A percentile compares a stretch with the other conserved stretches of the same genome.
These are phyloP conservation scores for Xylaria intraflava DNA, from an alignment of 495 filamentous ascomycete species.

Conservation along the genomic window DNA sequence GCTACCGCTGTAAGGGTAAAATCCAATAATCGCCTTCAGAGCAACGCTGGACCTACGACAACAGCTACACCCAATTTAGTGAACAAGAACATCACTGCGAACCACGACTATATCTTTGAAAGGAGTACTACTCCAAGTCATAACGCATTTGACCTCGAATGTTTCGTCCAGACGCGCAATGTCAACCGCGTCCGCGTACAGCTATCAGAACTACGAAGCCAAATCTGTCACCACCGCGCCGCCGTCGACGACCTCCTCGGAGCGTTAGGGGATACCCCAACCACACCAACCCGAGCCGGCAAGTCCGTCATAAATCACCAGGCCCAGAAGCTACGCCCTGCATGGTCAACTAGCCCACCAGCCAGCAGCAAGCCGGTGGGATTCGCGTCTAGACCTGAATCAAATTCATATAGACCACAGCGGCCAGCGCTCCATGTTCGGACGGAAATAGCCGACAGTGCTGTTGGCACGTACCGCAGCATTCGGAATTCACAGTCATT, in stretches of 20 bases:
- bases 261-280: constrained; percentile 11
- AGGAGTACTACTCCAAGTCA: constrained; percentile 11
- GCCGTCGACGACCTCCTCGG: constrained; percentile 31
- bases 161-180: constrained; percentile 34
- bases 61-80: no score
- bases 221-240: constrained; percentile 35
- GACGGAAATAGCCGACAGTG: not conserved
- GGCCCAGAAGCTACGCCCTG: not conserved
- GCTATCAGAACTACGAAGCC: constrained; percentile 33
- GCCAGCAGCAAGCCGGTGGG: not conserved
- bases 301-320: not conserved
- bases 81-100: not conserved
- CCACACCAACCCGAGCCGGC: not conserved
- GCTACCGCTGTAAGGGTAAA: not conserved
- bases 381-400: not conserved
- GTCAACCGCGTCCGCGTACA: constrained; percentile 38
- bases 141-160: constrained; percentile 21
- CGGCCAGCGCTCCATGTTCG: constrained; percentile 1
- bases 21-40: not conserved
- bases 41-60: not conserved
- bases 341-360: not conserved
- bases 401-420: not conserved
- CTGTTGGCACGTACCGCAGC: not conserved
- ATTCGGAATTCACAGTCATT: not conserved
- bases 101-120: not conserved